Evolutionary conservation across 306 rosid genomes (phyloP), one percentile per base, ranked within the genome.

Genomic region (Cicer yamashitae): DNA sequence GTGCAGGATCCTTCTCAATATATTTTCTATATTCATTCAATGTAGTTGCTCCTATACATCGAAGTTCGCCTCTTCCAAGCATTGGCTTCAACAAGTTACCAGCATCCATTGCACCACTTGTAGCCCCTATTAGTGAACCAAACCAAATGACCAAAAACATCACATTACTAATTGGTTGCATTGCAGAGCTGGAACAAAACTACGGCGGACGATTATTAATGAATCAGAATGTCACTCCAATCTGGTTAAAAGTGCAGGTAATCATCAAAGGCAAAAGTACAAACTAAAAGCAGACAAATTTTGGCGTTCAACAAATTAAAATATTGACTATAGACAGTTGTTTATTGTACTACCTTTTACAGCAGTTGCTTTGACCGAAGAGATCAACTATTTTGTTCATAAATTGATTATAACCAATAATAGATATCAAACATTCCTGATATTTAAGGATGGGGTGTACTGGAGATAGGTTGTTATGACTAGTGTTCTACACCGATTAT

Each of bases 21-120:
- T 96, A 96, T 73, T 92, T 90, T 83, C 99, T 88, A 44, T 89
- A 96, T 76, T 96, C 99, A 67, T 92, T 96, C 80, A 90, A 77
- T 14, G 99, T 96, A 43, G 99, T 94, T 70, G 97, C 98, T 70
- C 98, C 99, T 54, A 96, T 90, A 77, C 99, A 96, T 22, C 96
- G 91, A 78, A 96, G 99, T 83, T 96, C 99, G 39, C 99, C 99
- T 60, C 98, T 81, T 63, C 99, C 99, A 73, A 96, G 98, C 98
- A 96, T 96, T 5, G 96, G 98, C 82, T 96, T 96, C 88, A 92
- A 85, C 81, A 96, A 86, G 84, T 96, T 96, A 62, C 97, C 97
- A 75, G 99, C 99, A 86, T 96, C 99, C 99, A 92, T 92, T 15
- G 99, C 99, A 84, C 98, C 99, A 81, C 89, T 83, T 57, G 98